Evolutionary conservation across 1,284 basidiomycete species (phyloP).

Genomic region (Ustilago bromivora): DNA sequence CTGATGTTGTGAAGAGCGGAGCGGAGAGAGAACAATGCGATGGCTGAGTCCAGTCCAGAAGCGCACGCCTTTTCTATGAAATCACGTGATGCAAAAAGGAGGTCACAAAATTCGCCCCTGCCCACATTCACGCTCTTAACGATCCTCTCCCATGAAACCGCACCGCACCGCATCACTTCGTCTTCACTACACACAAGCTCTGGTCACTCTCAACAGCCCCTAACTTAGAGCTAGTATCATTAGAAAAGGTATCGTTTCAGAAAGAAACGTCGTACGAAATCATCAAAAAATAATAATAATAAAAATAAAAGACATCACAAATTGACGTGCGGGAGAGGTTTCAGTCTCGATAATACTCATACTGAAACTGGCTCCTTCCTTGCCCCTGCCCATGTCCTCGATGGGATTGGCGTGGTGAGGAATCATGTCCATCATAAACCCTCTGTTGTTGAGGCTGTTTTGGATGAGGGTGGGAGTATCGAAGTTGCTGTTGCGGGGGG

Average conservation of each 20-base stretch:
- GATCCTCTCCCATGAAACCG: too few species aligned
- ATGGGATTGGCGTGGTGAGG: not conserved
- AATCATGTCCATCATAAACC: not conserved
- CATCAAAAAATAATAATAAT: too few species aligned
- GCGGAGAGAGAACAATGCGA: too few species aligned
- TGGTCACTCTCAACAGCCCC: too few species aligned
- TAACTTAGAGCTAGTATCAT: not conserved
- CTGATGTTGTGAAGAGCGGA: too few species aligned
- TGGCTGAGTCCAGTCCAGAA: too few species aligned
- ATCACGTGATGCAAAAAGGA: too few species aligned
- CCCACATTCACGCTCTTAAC: not conserved
- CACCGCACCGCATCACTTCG: too few species aligned
- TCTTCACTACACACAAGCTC: too few species aligned
- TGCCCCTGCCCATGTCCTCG: not conserved
- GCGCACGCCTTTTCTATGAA: too few species aligned
- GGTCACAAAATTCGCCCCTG: not conserved
- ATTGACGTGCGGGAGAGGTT: not conserved
- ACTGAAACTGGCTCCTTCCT: constrained; percentile 18
- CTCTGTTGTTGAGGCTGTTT: not conserved
- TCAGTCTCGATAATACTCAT: constrained; percentile 31
- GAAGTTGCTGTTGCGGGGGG: not conserved
- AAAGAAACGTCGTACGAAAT: not conserved
- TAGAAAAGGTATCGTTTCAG: constrained; percentile 6
- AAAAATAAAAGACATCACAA: too few species aligned
- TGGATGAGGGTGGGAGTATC: too few species aligned